A percentile compares a stretch with the other conserved stretches of the same genome.
phyloP scores from a whole-genome alignment of 352 stramenopile species.

The Phytopythium aichiense region DNA sequence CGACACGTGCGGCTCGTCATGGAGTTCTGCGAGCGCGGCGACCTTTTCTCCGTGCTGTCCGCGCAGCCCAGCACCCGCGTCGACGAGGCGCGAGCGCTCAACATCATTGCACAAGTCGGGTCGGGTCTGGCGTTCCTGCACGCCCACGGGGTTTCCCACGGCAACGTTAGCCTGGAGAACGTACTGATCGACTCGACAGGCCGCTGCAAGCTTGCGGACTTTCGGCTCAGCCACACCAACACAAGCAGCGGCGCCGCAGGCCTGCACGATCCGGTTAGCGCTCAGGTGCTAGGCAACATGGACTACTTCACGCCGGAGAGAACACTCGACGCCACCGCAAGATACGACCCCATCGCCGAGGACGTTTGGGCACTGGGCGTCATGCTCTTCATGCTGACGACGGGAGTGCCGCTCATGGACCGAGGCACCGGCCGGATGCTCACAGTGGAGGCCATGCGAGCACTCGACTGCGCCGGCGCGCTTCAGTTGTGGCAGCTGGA shows the following conservation, averaged over 20 bases:
- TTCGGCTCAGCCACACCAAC: conserved; percentile 20
- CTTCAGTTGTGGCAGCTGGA: conserved; percentile 23
- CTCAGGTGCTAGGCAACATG: neutral
- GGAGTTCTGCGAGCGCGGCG: conserved; percentile 31
- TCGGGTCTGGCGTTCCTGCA: conserved; percentile 9
- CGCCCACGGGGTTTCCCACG: conserved; percentile 18
- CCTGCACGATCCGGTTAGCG: neutral
- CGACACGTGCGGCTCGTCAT: conserved; percentile 23
- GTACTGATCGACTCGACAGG: conserved; percentile 23
- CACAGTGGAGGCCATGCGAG: conserved; percentile 14
- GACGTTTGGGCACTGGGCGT: conserved; percentile 1
- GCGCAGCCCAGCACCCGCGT: conserved; percentile 3
- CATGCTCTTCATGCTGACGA: conserved; percentile 35
- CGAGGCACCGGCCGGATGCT: conserved; percentile 8
- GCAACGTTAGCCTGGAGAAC: conserved; percentile 40
- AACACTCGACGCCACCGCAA: neutral
- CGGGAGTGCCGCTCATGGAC: conserved; percentile 20
- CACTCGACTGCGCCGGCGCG: conserved; percentile 14
- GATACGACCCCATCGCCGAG: no score
- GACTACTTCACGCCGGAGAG: conserved; percentile 14
- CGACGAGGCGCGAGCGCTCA: conserved; percentile 10
- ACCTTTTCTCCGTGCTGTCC: conserved; percentile 19
- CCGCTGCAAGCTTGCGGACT: conserved; percentile 34
- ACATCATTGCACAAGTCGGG: conserved; percentile 16
- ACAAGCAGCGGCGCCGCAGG: neutral